These are phyloP conservation scores for Cryptococcus hybrid DNA, from an alignment of 1,284 basidiomycete species.

Conservation along the genomic window DNA sequence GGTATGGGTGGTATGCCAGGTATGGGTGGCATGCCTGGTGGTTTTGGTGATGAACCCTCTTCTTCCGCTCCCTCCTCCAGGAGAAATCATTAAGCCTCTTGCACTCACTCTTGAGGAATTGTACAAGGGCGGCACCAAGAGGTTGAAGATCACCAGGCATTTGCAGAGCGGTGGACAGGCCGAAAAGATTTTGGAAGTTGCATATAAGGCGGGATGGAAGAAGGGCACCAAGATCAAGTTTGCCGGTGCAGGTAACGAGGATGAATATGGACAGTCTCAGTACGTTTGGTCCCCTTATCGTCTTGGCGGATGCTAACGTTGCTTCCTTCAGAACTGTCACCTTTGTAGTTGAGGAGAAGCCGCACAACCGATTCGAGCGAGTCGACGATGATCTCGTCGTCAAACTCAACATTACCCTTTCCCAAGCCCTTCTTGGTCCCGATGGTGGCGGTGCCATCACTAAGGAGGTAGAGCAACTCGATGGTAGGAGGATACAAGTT, in stretches of 20 bases:
- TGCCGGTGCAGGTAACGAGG: constrained; percentile 81
- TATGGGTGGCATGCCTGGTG: constrained; percentile 59
- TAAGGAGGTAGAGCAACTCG: constrained; percentile 63
- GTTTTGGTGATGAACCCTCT: constrained; percentile 28
- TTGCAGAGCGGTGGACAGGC: constrained; percentile 70
- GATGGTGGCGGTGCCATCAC: constrained; percentile 52
- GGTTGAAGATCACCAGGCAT: constrained; percentile 80
- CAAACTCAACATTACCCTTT: constrained; percentile 65
- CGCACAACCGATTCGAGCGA: constrained; percentile 68
- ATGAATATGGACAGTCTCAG: constrained; percentile 67
- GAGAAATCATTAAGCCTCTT: constrained; percentile 78
- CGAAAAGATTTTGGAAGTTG: constrained; percentile 87
- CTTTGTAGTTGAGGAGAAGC: constrained; percentile 89
- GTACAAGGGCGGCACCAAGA: constrained; percentile 85
- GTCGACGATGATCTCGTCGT: constrained; percentile 76
- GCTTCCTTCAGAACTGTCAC: constrained; percentile 56
- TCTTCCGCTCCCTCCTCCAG: constrained; percentile 51
- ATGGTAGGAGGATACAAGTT: constrained; percentile 72
- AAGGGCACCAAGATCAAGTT: constrained; percentile 88
- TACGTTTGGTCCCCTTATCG: constrained; percentile 43
- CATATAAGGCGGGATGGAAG: constrained; percentile 69
- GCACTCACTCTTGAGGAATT: constrained; percentile 87
- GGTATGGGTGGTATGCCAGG: constrained; percentile 31
- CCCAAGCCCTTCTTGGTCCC: constrained; percentile 70
- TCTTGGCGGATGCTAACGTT: constrained; percentile 30